Evolutionary conservation across 2,329 filamentous ascomycete species (phyloP), one percentile per base, ranked within the genome.

Genomic region (Penicillium italicum): DNA sequence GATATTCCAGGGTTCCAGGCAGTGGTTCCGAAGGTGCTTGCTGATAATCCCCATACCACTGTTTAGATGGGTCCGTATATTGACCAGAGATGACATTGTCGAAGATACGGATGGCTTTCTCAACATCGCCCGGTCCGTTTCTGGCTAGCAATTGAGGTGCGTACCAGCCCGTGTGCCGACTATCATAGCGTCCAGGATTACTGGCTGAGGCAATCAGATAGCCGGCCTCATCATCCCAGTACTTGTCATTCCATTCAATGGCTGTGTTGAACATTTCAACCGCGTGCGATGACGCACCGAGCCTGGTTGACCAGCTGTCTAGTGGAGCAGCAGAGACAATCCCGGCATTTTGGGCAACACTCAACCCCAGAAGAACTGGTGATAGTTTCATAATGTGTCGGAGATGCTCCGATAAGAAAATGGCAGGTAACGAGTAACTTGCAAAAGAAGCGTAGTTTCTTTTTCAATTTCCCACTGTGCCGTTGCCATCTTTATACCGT

Each of bases 11-110:
- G 1, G 53, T 61, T 9, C 59, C 62, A 42, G 58, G 57, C 37
- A 55, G 28, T 1, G 62, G 59, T 33, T 62, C 44, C 3, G 57
- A 59, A 11, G 62, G 61, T 2, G 57, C 53, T 38, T 56, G 41
- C 18, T 58, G 56, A 34, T 63, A 64, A 33, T 64, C 52, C 5
- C 62, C 62, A 45, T 63, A 64, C 62, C 62, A 64, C 48, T 63
- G 57, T 38, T 51, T 54, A 8, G 55, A 52, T 22, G 55, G 40
- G 24, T 64, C 54, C 2, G 57, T 45, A 24, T 62, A 62, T 43
- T 64, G 62, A 12, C 53, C 59, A 5, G 55, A 46, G 28, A 62
- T 63, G 12, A 64, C 56, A 50, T 63, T 62, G 34, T 60, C 52
- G 26, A 64, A 56, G 20, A 64, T 64, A 4, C 59, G 57, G 14